Evolutionary conservation across 225 moss, liverwort and hornwort genomes (phyloP), one percentile per base, ranked within the genome.

Genomic region (Pseudisothecium myosuroides): DNA sequence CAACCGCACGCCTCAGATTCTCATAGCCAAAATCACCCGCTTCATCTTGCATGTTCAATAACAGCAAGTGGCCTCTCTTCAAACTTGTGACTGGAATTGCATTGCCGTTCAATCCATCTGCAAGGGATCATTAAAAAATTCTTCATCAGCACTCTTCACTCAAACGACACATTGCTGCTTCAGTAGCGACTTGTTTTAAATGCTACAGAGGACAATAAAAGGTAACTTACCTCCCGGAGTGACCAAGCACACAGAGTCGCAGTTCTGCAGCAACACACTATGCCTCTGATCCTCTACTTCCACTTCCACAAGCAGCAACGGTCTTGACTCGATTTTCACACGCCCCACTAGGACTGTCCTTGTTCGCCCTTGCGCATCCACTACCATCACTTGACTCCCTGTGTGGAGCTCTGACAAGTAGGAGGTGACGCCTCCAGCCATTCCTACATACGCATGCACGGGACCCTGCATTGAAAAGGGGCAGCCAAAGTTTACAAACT

Each of bases 391-490:
- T 85, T 98, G 97, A 65, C 95, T 90, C 81, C 97, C 98, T 55
- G 95, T 97, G 89, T 93, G 96, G 28, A 98, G 93, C 93, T 98
- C 98, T 17, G 94, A 96, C 39, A 98, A 94, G 87, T 98, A 98
- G 21, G 95, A 91, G 10, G 98, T 98, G 54, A 94, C 94, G 78
- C 98, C 97, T 41, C 97, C 98, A 41, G 98, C 96, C 95, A 98
- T 91, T 47, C 96, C 96, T 32, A 98, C 98, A 82, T 98, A 98
- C 5, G 98, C 97, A 80, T 98, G 98, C 43, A 98, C 98, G 45
- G 98, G 97, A 85, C 98, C 98, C 98, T 98, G 95, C 62, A 81
- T 71, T 83, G 37, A 22, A 26, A 65, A 50, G 50, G 55, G n/a
- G 78, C 37, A 68, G 36, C 26, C 71, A 9, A 85, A 71, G 86